Evolutionary conservation across 305 asterid species (phyloP), one percentile per base, ranked within the genome.

Genomic region (Solanum chacoense): DNA sequence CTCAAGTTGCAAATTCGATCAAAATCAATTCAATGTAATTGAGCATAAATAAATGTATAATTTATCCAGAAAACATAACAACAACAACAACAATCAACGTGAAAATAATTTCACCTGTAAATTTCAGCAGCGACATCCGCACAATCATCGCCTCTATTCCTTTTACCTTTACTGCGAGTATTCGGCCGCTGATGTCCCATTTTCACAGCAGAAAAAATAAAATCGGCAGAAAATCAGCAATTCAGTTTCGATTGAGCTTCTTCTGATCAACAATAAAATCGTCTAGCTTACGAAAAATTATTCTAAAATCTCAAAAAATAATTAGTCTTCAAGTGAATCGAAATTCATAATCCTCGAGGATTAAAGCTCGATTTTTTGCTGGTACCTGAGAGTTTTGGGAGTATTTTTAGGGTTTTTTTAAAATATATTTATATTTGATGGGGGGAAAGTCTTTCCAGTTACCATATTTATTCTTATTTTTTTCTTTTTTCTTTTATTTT

Each of bases 141-240:
- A 95, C 92, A 93, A 88, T 96, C 97, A n/a, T 95, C 99, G 36
- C 91, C 87, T 91, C 94, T 93, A 84, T 89, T 92, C 94, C 98
- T 94, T 94, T 97, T 97, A 87, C 93, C 94, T 91, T 96, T 97
- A 91, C 98, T 95, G 90, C 99, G 93, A 89, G 99, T 96, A 40
- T 95, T 88, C 55, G 99, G 99, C 55, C 99, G 94, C 87, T 94
- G 93, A 92, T 94, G 91, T 86, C 97, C 94, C 99, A 97, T 95
- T 24, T 31, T 84, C 69, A 81, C 85, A 14, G n/a, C 85, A 80
- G 37, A 26, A 80, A n/a, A 80, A 38, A 24, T n/a, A 13, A 9
- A 79, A 38, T 38, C 65, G 28, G 72, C 29, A 84, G 34, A 50
- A 9, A 79, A 38, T 38, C 36, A 16, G 38, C 29, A 84, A 55